Evolutionary conservation across 139 green algal species (phyloP).

Genomic region (Dunaliella primolecta): DNA sequence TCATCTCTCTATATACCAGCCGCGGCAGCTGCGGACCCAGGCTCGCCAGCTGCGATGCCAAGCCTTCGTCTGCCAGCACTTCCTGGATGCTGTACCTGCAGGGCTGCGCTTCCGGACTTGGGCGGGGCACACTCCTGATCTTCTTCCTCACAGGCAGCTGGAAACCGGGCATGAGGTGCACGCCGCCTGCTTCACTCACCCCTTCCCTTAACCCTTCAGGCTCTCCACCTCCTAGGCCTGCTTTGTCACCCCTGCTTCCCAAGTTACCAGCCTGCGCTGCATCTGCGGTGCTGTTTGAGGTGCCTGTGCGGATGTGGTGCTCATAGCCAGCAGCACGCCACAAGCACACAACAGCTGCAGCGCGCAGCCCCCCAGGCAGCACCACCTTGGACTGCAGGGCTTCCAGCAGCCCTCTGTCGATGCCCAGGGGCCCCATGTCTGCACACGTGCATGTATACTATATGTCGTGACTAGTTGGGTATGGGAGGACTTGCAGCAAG

Average conservation of each 20-base stretch:
- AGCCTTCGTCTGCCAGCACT: not conserved
- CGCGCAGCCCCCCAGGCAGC: not conserved
- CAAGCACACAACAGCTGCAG: not conserved
- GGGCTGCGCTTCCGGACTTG: not conserved
- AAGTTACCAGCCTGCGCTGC: too few relatives aligned
- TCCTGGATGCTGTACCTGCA: too few relatives aligned
- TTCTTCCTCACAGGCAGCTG: not conserved
- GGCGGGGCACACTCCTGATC: not conserved
- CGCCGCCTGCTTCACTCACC: not conserved
- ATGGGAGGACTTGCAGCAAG: too few relatives aligned
- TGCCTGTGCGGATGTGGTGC: too few relatives aligned
- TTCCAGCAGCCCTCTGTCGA: not conserved
- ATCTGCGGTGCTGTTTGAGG: too few relatives aligned
- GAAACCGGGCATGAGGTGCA: not conserved
- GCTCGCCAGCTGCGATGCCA: not conserved
- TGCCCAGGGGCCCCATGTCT: not conserved
- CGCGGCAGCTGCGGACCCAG: not conserved
- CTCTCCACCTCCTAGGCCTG: too few relatives aligned
- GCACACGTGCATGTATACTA: too few relatives aligned
- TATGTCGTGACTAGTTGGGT: too few relatives aligned
- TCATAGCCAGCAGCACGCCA: not conserved
- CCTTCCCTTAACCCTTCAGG: too few relatives aligned
- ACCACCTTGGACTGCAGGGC: not conserved
- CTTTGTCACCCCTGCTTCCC: too few relatives aligned
- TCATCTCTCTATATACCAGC: not conserved